These are phyloP conservation scores for Datura wrightii DNA, from an alignment of 257 asterid genomes.

Conservation along the genomic window DNA sequence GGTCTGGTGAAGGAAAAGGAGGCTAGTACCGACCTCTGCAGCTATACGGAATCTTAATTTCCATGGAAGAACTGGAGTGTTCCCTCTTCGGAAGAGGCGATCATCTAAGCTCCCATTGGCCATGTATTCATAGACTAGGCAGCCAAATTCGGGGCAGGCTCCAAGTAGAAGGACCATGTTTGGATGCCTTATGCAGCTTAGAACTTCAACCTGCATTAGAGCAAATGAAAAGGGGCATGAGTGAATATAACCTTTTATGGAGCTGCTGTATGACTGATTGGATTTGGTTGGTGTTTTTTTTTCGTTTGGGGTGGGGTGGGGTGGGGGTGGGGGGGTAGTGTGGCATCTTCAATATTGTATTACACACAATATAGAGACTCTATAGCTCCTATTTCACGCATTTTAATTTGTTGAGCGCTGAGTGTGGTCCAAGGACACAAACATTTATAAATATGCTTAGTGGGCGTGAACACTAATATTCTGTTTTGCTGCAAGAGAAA, in stretches of 20 bases:
- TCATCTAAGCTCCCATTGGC: conserved; percentile 94
- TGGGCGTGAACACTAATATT: background rate
- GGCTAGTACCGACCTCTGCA: conserved; percentile 89
- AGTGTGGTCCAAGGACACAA: conserved; percentile 1
- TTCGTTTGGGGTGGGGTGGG: background rate
- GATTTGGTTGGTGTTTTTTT: background rate
- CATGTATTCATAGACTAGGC: conserved; percentile 92
- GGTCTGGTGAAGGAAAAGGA: conserved; percentile 89
- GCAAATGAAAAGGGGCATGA: conserved; percentile 18
- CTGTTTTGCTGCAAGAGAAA: conserved; percentile 20
- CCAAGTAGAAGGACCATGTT: conserved; percentile 98
- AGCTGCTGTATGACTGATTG: background rate
- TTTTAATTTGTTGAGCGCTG: background rate
- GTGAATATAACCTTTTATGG: background rate
- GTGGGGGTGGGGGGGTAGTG: too few relatives aligned
- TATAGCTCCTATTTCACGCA: conserved; percentile 13
- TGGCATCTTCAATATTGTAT: background rate
- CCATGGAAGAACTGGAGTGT: conserved; percentile 81
- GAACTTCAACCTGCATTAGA: conserved; percentile 78
- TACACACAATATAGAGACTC: conserved; percentile 8
- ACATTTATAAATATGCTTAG: background rate
- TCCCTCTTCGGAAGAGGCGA: conserved; percentile 66
- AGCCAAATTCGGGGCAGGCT: conserved; percentile 97
- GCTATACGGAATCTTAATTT: conserved; percentile 82
- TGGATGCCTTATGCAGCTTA: conserved; percentile 89